phyloP scores from a whole-genome alignment of 108 stramenopile genomes.

The Skeletonema tropicum region DNA sequence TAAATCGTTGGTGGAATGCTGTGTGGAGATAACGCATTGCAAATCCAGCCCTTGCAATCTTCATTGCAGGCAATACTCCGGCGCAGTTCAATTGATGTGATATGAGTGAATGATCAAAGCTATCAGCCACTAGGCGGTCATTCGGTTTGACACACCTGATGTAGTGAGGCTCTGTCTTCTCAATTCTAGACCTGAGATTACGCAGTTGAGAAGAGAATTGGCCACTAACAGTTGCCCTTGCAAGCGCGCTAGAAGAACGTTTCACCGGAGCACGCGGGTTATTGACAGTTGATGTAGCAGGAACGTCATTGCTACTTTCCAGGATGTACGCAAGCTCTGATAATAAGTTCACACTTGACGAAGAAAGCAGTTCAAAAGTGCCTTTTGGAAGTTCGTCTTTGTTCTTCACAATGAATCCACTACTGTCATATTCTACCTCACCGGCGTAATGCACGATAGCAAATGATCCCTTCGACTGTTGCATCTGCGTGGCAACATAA shows the following conservation, averaged over 20 bases:
- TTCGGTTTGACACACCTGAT: slow-evolving; percentile 99
- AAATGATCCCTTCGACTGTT: slow-evolving; percentile 69
- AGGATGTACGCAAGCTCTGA: slow-evolving; percentile 68
- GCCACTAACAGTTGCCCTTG: slow-evolving; percentile 67
- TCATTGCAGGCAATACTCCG: slow-evolving; percentile 98
- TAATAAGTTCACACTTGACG: slow-evolving; percentile 70
- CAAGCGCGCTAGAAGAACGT: slow-evolving; percentile 53
- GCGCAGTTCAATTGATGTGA: slow-evolving; percentile 95
- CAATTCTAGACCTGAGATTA: slow-evolving; percentile 86
- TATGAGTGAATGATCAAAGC: slow-evolving; percentile 77
- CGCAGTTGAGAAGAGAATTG: slow-evolving; percentile 92
- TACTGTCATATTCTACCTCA: slow-evolving; percentile 78
- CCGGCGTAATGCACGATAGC: slow-evolving; percentile 93
- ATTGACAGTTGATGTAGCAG: not conserved
- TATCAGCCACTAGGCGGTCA: slow-evolving; percentile 76
- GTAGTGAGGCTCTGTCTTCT: slow-evolving; percentile 95
- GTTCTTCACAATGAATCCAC: slow-evolving; percentile 89
- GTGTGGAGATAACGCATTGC: slow-evolving; percentile 92
- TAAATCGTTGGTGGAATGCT: slow-evolving; percentile 86
- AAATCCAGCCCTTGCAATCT: slow-evolving; percentile 96
- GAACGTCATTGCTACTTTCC: slow-evolving; percentile 32
- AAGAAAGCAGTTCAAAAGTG: slow-evolving; percentile 86
- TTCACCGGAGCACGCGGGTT: slow-evolving; percentile 36
- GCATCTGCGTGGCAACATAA: slow-evolving; percentile 59
- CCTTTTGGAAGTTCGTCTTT: slow-evolving; percentile 91